Conservation (phyloP, 495 filamentous ascomycete species). For the Penicillium pulvis region DNA sequence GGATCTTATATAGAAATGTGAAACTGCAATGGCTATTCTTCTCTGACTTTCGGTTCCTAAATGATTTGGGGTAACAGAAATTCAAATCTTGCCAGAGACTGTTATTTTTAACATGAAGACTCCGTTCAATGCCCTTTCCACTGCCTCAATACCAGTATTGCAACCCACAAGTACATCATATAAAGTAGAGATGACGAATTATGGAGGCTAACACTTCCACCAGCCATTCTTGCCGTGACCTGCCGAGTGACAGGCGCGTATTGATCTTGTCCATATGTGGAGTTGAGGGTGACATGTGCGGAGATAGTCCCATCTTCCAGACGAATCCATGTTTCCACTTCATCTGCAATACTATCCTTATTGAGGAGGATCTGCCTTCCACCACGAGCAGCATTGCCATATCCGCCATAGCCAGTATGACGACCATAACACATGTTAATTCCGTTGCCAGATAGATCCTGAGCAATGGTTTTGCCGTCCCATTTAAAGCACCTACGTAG, state of each 20-base stretch:
- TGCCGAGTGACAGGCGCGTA: constrained; percentile 10
- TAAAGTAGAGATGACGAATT: constrained; percentile 3
- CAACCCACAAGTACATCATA: constrained; percentile 15
- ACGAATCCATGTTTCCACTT: constrained; percentile 64
- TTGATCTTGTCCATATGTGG: constrained; percentile 64
- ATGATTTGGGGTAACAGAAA: too few species aligned
- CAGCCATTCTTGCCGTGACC: neutral
- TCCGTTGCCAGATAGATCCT: constrained; percentile 39
- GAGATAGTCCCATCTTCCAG: constrained; percentile 62
- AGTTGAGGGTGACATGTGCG: constrained; percentile 62
- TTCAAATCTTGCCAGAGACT: neutral
- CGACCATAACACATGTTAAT: constrained; percentile 67
- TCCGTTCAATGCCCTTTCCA: constrained; percentile 4
- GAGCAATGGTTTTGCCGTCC: constrained; percentile 30
- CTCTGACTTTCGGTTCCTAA: too few species aligned
- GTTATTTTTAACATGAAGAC: too few species aligned
- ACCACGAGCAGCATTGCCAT: constrained; percentile 64
- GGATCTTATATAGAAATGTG: too few species aligned
- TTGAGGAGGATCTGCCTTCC: constrained; percentile 58
- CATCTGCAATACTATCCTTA: constrained; percentile 32
- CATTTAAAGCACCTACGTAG: constrained; percentile 48
- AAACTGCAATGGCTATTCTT: too few species aligned
- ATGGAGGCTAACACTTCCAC: constrained; percentile 1
- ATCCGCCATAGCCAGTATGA: constrained; percentile 72
- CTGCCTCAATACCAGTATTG: constrained; percentile 8